A percentile compares a stretch with the other conserved stretches of the same genome.
Conservation (phyloP, 805 yeast species). For the Brettanomyces naardenensis region DNA sequence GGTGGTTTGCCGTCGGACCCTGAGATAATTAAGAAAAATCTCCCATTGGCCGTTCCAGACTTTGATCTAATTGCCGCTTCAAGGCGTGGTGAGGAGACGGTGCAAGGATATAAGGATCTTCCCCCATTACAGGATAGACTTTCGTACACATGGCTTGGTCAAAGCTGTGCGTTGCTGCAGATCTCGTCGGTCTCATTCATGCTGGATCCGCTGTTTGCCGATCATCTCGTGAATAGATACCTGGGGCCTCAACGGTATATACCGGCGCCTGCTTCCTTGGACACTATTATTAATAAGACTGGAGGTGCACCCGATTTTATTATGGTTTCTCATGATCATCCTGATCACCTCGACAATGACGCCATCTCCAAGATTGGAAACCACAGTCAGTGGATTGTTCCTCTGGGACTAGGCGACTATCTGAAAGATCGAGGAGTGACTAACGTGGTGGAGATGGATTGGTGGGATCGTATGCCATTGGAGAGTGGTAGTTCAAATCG, state of each 20-base stretch:
- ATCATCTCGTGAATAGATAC: constrained; percentile 50
- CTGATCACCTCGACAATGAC: constrained; percentile 79
- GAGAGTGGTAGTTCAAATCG: constrained; percentile 15
- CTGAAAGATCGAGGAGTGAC: constrained; percentile 52
- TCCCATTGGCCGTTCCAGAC: constrained; percentile 58
- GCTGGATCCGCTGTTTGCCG: constrained; percentile 78
- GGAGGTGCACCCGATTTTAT: constrained; percentile 59
- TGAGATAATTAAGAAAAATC: constrained; percentile 39
- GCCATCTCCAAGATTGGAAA: constrained; percentile 52
- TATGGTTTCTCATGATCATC: constrained; percentile 88
- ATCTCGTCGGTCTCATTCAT: constrained; percentile 51
- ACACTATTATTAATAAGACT: constrained; percentile 33
- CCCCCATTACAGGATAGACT: constrained; percentile 38
- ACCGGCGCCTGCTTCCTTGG: constrained; percentile 60
- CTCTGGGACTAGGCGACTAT: constrained; percentile 61
- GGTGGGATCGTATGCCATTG: constrained; percentile 76
- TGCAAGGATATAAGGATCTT: constrained; percentile 7
- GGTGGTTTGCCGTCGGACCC: constrained; percentile 49
- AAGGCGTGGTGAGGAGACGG: constrained; percentile 10
- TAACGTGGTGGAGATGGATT: constrained; percentile 63
- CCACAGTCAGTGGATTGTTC: constrained; percentile 74
- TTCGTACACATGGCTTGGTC: constrained; percentile 88
- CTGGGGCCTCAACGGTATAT: constrained; percentile 84
- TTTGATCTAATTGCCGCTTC: constrained; percentile 29
- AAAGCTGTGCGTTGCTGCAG: constrained; percentile 74